Base-by-base conservation (phyloP, 805 yeast genomes). In the Candida patagonica region DNA sequence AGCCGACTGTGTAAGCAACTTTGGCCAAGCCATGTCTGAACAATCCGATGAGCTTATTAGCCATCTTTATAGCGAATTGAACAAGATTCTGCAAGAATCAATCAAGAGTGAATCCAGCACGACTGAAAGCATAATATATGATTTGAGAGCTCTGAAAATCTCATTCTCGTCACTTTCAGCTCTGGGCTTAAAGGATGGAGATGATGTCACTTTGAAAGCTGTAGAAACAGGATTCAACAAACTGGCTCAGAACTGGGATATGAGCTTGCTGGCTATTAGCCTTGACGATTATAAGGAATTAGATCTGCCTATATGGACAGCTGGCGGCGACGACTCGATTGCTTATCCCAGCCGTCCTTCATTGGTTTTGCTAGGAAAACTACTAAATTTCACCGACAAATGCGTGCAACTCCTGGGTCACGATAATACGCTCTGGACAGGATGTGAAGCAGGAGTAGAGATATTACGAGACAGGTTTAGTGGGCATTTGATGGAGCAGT, bases 91-190 rank as follows among this genome's bases (percentile, higher is more conserved):
- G 26, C 4, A 17, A 3, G 26, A 13, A 13, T 7, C 30, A 22
- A n/a, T 9, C 4, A n/a, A 31, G 7, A 15, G 30, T 12, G 13
- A 20, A n/a, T 8, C 31, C n/a, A 25, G 19, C 12, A 22, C 24
- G n/a, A 25, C 30, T n/a, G 30, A 34, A 12, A 37, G 37, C 12
- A 7, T 30, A 9, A 37, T 24, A n/a, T 30, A 38, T 17, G 24
- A 37, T 16, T 10, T 36, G 19, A 17, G 40, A 23, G 22, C 37
- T 8, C 20, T 24, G 20, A 15, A 30, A 25, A 25, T 41, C 2
- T 23, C n/a, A n/a, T n/a, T n/a, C n/a, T n/a, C n/a, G n/a, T n/a
- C n/a, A n/a, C n/a, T n/a, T n/a, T n/a, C n/a, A n/a, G n/a, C n/a
- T n/a, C n/a, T n/a, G n/a, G n/a, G n/a, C n/a, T n/a, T n/a, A n/a